Evolutionary conservation across 768 basidiomycete genomes (phyloP).

Genomic region (Boletus vermiculosoides): DNA sequence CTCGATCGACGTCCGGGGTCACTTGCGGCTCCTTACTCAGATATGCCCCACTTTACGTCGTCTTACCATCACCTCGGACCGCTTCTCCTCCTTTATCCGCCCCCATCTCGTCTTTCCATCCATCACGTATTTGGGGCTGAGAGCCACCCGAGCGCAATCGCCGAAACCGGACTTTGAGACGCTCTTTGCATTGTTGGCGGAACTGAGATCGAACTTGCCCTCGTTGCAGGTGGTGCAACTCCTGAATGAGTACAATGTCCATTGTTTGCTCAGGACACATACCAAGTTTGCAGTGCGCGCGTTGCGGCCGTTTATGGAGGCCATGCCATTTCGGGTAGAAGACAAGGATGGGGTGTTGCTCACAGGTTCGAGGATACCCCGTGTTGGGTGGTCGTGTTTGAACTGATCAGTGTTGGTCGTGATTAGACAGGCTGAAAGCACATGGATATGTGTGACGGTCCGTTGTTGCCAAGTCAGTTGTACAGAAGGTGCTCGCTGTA

Average conservation of each 20-base stretch:
- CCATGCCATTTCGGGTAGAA: constrained; percentile 19
- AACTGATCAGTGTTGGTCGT: background rate
- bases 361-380: constrained; percentile 14
- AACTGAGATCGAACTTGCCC: constrained; percentile 10
- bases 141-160: background rate
- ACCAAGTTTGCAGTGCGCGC: constrained; percentile 6
- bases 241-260: constrained; percentile 12
- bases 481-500: background rate
- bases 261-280: constrained; percentile 18
- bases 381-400: background rate
- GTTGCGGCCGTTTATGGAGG: constrained; percentile 10
- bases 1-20: background rate
- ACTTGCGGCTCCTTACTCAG: constrained; percentile 8
- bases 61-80: constrained; percentile 16
- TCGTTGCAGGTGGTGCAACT: constrained; percentile 26
- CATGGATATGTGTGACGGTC: constrained; percentile 3
- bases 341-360: constrained; percentile 21
- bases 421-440: constrained; percentile 15
- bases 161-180: background rate
- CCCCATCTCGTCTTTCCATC: constrained; percentile 10
- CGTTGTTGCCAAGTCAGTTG: background rate
- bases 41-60: constrained; percentile 19
- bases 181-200: constrained; percentile 14
- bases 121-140: constrained; percentile 19
- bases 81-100: constrained; percentile 1